These are phyloP conservation scores for Pseudogymnoascus sp. DNA, from an alignment of 2,329 filamentous ascomycete species.

Conservation along the genomic window DNA sequence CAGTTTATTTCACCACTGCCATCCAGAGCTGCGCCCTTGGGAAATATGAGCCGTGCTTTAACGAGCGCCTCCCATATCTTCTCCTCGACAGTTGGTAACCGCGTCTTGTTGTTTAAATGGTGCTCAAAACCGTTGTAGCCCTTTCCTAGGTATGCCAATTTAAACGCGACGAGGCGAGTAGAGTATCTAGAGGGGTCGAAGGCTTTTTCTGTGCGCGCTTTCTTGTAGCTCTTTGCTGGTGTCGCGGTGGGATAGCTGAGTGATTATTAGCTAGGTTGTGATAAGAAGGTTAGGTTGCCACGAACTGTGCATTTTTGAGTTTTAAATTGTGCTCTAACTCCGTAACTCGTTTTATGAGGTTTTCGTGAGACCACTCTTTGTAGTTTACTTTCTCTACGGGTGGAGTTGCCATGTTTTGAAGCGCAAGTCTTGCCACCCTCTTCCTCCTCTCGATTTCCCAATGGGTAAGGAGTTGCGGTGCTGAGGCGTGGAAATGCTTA, in stretches of 20 bases:
- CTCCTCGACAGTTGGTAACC: slow-evolving; percentile 80
- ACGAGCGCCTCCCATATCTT: slow-evolving; percentile 86
- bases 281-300: slow-evolving; percentile 14
- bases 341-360: slow-evolving; percentile 60
- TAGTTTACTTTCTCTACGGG: slow-evolving; percentile 37
- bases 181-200: slow-evolving; percentile 75
- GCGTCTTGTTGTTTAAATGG: slow-evolving; percentile 60
- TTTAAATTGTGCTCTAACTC: slow-evolving; percentile 61
- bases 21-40: slow-evolving; percentile 30
- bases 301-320: slow-evolving; percentile 34
- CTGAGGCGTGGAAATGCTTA: not conserved
- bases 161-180: slow-evolving; percentile 80
- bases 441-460: slow-evolving; percentile 7
- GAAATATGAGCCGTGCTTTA: slow-evolving; percentile 74
- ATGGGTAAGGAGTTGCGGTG: not conserved
- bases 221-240: slow-evolving; percentile 22
- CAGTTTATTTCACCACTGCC: slow-evolving; percentile 59
- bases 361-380: slow-evolving; percentile 59
- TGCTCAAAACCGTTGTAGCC: slow-evolving; percentile 92
- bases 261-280: slow-evolving; percentile 17
- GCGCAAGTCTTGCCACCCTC: slow-evolving; percentile 15
- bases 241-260: slow-evolving; percentile 10
- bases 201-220: slow-evolving; percentile 22
- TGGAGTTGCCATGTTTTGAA: slow-evolving; percentile 11
- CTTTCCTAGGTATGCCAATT: slow-evolving; percentile 88